Evolutionary conservation across 192 early-diverging fungal species (phyloP).

Genomic region (Coemansia sp.): DNA sequence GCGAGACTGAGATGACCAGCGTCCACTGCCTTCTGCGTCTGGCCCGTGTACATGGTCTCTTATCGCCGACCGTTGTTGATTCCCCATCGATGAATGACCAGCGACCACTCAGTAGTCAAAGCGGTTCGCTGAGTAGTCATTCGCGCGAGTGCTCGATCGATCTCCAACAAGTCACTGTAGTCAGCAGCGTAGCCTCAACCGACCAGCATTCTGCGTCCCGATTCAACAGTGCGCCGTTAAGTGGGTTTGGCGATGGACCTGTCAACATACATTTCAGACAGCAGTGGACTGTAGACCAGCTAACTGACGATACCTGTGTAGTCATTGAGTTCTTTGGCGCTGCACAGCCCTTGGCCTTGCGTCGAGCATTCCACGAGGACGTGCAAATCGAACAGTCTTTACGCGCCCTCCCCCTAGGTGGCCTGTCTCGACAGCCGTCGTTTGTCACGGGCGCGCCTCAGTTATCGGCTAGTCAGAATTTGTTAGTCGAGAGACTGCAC

Average conservation of each 20-base stretch:
- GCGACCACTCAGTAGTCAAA: not conserved
- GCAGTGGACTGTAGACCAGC: constrained; percentile 38
- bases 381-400: constrained; percentile 42
- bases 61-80: not conserved
- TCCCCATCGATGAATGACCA: not conserved
- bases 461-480: constrained; percentile 39
- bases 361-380: constrained; percentile 51
- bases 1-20: constrained; percentile 30
- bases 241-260: constrained; percentile 43
- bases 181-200: not conserved
- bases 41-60: constrained; percentile 28
- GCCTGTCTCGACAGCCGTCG: not conserved
- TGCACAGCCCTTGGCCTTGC: constrained; percentile 29
- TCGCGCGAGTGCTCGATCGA: not conserved
- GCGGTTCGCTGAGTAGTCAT: not conserved
- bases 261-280: constrained; percentile 45
- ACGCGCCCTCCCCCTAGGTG: not conserved
- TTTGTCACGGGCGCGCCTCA: not conserved
- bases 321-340: constrained; percentile 46
- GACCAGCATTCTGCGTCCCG: not conserved
- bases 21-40: constrained; percentile 51
- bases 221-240: constrained; percentile 16
- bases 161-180: not conserved
- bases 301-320: constrained; percentile 31
- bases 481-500: constrained; percentile 36